Evolutionary conservation across 192 early-diverging fungal genomes (phyloP).

Genomic region (Entomortierella lignicola): DNA sequence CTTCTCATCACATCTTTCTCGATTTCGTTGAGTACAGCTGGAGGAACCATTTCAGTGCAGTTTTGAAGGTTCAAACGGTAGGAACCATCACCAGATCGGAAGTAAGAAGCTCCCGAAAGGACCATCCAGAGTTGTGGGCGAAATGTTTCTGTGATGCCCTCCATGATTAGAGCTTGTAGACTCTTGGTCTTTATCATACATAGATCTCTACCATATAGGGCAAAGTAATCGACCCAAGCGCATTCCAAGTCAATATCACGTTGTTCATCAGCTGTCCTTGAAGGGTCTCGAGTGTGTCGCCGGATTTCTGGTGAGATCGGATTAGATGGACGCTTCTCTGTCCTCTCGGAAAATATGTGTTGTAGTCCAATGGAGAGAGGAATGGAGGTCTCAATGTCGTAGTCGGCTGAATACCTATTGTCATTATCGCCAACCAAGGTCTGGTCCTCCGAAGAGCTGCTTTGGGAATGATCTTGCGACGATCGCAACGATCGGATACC

Average conservation of each 20-base stretch:
- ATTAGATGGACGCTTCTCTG: neutral
- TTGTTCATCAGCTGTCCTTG: neutral
- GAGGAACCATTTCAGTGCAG: neutral
- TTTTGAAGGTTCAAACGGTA: conserved; percentile 26
- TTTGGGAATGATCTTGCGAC: conserved; percentile 11
- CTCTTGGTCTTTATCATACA: conserved; percentile 46
- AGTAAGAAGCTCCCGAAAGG: conserved; percentile 38
- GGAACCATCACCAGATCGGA: conserved; percentile 17
- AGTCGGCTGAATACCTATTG: neutral
- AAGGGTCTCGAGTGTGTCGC: neutral
- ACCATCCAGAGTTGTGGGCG: conserved; percentile 49
- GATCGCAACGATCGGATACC: neutral
- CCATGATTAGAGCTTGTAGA: conserved; percentile 8
- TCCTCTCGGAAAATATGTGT: conserved; percentile 3
- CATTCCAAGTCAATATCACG: conserved; percentile 33
- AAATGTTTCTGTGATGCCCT: conserved; percentile 28
- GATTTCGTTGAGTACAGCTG: conserved; percentile 23
- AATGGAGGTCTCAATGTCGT: conserved; percentile 1
- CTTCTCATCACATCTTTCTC: conserved; percentile 47
- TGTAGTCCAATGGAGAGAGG: conserved; percentile 23
- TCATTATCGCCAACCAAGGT: conserved; percentile 13
- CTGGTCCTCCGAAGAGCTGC: conserved; percentile 11
- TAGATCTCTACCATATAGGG: conserved; percentile 27
- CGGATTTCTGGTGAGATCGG: neutral
- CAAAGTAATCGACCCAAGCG: conserved; percentile 49